A percentile compares a stretch with the other conserved stretches of the same genome.
These are phyloP conservation scores for Lagerstroemia speciosa DNA, from an alignment of 345 rosid species.

Conservation along the genomic window DNA sequence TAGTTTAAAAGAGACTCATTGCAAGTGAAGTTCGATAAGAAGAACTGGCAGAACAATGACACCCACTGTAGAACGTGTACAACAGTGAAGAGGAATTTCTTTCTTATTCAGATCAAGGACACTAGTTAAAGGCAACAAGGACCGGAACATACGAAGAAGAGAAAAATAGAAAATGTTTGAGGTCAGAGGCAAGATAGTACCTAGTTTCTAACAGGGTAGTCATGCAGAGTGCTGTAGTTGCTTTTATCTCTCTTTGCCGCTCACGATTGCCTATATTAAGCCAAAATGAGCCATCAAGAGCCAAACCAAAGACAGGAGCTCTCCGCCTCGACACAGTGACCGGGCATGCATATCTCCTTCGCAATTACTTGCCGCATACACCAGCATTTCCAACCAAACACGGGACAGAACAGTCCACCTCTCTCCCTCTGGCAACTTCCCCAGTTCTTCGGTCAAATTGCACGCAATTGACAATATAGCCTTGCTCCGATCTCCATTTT, in stretches of 20 bases:
- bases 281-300: conserved; percentile 72
- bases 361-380: conserved; percentile 52
- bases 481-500: conserved; percentile 49
- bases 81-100: too few species aligned
- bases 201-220: neutral
- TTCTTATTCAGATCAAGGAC: too few species aligned
- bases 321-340: conserved; percentile 53
- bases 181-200: too few species aligned
- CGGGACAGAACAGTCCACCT: conserved; percentile 46
- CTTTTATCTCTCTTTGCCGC: neutral
- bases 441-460: conserved; percentile 40
- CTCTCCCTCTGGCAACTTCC: neutral
- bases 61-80: too few species aligned
- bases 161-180: too few species aligned
- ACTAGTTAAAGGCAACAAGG: too few species aligned
- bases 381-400: conserved; percentile 58
- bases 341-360: conserved; percentile 48
- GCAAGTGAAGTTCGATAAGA: too few species aligned
- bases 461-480: conserved; percentile 49
- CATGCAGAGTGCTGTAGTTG: neutral
- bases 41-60: too few species aligned
- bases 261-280: neutral
- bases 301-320: conserved; percentile 55
- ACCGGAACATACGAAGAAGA: too few species aligned
- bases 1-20: too few species aligned